Evolutionary conservation across 2,329 filamentous ascomycete species (phyloP), one percentile per base, ranked within the genome.

Genomic region (Aspergillus arachidicola): DNA sequence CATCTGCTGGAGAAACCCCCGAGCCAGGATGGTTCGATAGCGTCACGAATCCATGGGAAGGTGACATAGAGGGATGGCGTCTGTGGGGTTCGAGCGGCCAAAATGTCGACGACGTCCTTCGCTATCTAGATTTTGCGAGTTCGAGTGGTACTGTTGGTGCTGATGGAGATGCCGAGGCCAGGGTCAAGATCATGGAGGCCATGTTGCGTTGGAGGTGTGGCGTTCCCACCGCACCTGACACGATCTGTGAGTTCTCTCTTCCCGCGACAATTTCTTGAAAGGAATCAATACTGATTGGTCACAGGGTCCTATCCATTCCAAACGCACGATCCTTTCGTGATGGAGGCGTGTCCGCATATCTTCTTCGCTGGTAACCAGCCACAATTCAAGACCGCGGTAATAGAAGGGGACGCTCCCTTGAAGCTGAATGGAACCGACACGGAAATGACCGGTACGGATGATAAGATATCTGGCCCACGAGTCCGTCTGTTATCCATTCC

Each of bases 281-380:
- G 26, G 19, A 32, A 38, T 6, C 21, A 55, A 64, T 70, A 61
- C 32, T 38, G 3, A 26, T 53, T 45, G 2, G 28, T 32, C 26
- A 19, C 64, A 94, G 92, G 92, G 92, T 94, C 91, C 73, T 99
- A 98, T 74, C 95, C 95, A 0, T 99, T 97, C 79, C 94, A 98
- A 78, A 91, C 95, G 21, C 87, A 93, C 57, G 96, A 99, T 73
- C 93, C 92, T 0, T 96, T 98, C 73, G 90, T 98, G 50, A 84
- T 99, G 71, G 87, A 89, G 66, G 82, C 88, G 21, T 96, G 92
- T 66, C 95, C 95, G 2, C 94, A 99, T 73, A 83, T 99, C 36
- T 98, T 93, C 80, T 92, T 99, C 75, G 90, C 91, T 1, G 94
- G 94, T 19, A 93, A 91, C 70, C 93, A 97, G 76, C 89, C 92